Conservation (phyloP, 495 filamentous ascomycete species). For the Hyaloscypha variabilis region DNA sequence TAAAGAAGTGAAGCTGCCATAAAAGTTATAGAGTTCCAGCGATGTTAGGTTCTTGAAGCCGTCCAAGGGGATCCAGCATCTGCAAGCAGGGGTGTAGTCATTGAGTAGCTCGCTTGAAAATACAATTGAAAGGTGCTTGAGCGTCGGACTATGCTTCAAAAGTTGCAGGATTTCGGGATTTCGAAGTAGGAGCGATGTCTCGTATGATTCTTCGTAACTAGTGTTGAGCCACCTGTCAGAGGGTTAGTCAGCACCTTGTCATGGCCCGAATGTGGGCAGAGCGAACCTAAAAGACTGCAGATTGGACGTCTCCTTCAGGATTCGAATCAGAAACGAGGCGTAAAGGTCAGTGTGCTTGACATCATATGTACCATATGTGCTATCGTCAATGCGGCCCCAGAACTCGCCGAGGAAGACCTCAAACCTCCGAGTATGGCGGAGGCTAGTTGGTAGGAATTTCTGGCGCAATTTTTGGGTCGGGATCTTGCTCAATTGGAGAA, state of each 20-base stretch:
- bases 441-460: no score
- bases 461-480: no score
- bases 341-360: no score
- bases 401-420: no score
- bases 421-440: no score
- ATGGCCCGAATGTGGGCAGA: background rate
- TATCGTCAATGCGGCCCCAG: no score
- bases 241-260: background rate
- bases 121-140: background rate
- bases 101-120: background rate
- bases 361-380: no score
- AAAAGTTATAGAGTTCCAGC: conserved; percentile 15
- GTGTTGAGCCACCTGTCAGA: conserved; percentile 12
- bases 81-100: background rate
- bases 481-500: no score
- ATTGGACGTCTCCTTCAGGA: conserved; percentile 9
- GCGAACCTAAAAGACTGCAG: conserved; percentile 15
- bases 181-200: background rate
- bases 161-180: background rate
- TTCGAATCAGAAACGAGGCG: no score
- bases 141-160: background rate
- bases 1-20: background rate
- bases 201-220: background rate
- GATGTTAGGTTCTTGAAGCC: conserved; percentile 17
- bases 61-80: conserved; percentile 2